Evolutionary conservation across 2,329 filamentous ascomycete species (phyloP), one percentile per base, ranked within the genome.

Genomic region (Lachnellula arida): DNA sequence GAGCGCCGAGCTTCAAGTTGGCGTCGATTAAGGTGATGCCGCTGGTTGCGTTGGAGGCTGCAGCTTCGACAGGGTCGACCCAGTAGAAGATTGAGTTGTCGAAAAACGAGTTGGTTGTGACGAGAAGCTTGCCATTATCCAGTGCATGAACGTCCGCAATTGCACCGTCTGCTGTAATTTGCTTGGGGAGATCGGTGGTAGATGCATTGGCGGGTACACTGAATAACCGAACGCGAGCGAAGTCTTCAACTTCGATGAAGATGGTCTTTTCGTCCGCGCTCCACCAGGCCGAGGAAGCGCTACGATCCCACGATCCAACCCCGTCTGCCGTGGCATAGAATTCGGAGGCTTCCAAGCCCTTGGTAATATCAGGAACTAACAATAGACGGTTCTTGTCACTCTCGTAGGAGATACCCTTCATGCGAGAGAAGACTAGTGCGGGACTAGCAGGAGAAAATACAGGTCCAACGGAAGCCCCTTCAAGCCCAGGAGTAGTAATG

Each of bases 341-440:
- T 63, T 85, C 82, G 54, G 81, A 74, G 14, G 83, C 79, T 50
- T 77, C 77, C 57, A 74, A 74, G 11, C 81, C 70, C 53, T 82
- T 77, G 11, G 69, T 70, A 46, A 88, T 73, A 61, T 89, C 79
- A 1, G 80, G 78, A 8, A 89, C 71, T 4, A 89, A 71, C 61
- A 91, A 72, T 5, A 90, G 74, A 35, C 84, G 80, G 46, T 85
- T 80, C 70, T 87, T 87, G 73, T 96, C 90, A 14, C 86, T 81
- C 71, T 96, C 91, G 68, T 96, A 95, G 54, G 86, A 82, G 49
- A 82, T 78, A 48, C 80, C 79, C 57, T 81, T 80, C 89, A 93
- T 94, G 59, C 87, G 84, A 42, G 89, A 76, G 69, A 95, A 96
- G 1, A 83, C 89, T 22, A 92, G 75, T 58, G 81, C 79, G 34